A percentile compares a stretch with the other conserved stretches of the same genome.
Conservation (phyloP, 257 asterid genomes). For the Solanum appendiculatum region DNA sequence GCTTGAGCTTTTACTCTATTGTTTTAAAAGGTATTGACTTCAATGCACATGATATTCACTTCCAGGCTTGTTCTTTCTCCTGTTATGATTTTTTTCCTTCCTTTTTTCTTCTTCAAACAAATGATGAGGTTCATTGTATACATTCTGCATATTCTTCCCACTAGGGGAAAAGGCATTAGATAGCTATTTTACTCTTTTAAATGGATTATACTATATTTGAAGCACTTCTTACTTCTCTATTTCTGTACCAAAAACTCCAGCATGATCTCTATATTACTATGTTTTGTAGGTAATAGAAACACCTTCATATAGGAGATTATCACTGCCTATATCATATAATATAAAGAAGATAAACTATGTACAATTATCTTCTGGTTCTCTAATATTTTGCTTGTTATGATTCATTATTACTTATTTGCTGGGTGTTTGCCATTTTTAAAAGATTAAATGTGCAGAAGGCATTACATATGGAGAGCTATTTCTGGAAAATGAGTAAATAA, state of each 20-base stretch:
- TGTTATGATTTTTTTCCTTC: not conserved
- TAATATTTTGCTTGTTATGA: no score
- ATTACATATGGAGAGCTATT: slow-evolving; percentile 94
- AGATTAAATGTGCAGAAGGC: slow-evolving; percentile 81
- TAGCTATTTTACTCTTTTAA: not conserved
- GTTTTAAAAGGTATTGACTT: no score
- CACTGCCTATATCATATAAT: not conserved
- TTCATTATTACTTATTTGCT: no score
- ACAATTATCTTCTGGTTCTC: no score
- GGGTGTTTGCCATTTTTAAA: no score
- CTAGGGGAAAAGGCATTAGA: not conserved
- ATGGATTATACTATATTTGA: not conserved
- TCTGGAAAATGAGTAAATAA: slow-evolving; percentile 80
- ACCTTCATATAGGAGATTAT: not conserved
- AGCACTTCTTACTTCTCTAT: not conserved
- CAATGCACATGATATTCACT: no score
- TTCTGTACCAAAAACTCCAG: not conserved
- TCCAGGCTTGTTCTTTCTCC: no score
- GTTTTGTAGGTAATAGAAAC: no score
- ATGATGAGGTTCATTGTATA: not conserved
- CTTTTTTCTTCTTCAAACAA: not conserved
- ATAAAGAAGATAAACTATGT: not conserved
- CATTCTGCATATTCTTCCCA: not conserved
- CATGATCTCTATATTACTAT: not conserved
- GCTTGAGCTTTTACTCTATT: no score